These are phyloP conservation scores for Penicillium verrucosum DNA, from an alignment of 2,329 filamentous ascomycete genomes.

Conservation along the genomic window DNA sequence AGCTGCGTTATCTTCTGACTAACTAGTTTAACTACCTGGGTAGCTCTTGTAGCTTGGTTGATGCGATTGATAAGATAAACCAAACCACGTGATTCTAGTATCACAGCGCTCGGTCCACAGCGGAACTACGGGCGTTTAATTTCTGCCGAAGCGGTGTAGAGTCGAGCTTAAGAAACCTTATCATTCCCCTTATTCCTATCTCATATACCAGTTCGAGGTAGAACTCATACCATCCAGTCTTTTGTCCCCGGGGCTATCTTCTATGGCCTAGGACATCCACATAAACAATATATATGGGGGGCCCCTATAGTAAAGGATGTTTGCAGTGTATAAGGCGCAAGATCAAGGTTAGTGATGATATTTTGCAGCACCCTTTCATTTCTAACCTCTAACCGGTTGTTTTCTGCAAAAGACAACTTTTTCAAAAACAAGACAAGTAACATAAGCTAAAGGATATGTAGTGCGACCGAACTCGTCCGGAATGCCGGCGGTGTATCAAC, in stretches of 20 bases:
- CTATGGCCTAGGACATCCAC: background rate
- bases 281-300: background rate
- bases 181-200: background rate
- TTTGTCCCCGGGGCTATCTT: background rate
- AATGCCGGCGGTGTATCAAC: background rate
- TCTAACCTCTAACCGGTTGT: background rate
- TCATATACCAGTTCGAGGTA: background rate
- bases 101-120: too few relatives aligned
- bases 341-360: background rate
- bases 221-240: background rate
- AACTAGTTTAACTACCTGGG: too few relatives aligned
- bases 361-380: background rate
- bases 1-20: too few relatives aligned
- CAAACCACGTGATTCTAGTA: too few relatives aligned
- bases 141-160: background rate
- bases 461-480: background rate
- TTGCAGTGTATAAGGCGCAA: background rate
- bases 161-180: background rate
- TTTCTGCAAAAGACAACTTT: background rate
- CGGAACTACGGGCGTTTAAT: background rate
- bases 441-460: background rate
- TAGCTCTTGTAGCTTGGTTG: too few relatives aligned
- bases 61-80: too few relatives aligned
- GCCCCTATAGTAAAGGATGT: background rate
- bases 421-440: background rate